Base-by-base conservation (phyloP, 176 grass and related monocot species). In the Oryza glaberrima region DNA sequence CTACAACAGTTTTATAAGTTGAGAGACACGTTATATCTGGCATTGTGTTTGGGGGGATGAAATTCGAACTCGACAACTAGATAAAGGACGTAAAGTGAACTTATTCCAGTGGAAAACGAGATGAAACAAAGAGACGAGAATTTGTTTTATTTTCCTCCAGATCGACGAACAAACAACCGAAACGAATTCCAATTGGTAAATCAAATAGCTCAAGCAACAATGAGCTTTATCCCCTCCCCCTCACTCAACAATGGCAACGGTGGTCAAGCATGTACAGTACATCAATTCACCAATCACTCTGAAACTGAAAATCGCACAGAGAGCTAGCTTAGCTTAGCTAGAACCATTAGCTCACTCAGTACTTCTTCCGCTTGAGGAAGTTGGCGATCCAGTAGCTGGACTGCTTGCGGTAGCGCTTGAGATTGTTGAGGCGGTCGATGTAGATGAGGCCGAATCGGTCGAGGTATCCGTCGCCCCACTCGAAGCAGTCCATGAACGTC, bases 401-500 rank as follows among this genome's bases (percentile, higher is more conserved):
- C 25, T 78, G 7, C 90, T 95, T 95, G 8, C 82, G 93, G 74
- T 88, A 76, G 51, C 88, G 89, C 90, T 86, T 84, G 15, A 92
- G 85, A 16, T 36, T 70, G 43, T 78, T 56, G 47, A 77, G 11
- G 30, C 67, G 82, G 74, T 92, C 90, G 3, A 95, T 30, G 35
- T 48, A 95, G 77, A 88, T 44, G 73, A 95, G 63, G 4, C 90
- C 90, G 67, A 92, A 95, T 0, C 79, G 87, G 14, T 83, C 74
- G 0, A 81, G 80, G 85, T 83, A 95, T 0, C 93, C 88, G 3
- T 80, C 81, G 0, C 73, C 83, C 90, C 93, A 92, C 81, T 94
- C 90, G 41, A 87, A 94, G 83, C 88, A 86, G 85, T 95, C 93
- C 70, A 92, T 84, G 25, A 92, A 85, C 4, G 72, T 90, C 90